Conservation (phyloP, 148 eudicot species). For the Rhododendron molle region DNA sequence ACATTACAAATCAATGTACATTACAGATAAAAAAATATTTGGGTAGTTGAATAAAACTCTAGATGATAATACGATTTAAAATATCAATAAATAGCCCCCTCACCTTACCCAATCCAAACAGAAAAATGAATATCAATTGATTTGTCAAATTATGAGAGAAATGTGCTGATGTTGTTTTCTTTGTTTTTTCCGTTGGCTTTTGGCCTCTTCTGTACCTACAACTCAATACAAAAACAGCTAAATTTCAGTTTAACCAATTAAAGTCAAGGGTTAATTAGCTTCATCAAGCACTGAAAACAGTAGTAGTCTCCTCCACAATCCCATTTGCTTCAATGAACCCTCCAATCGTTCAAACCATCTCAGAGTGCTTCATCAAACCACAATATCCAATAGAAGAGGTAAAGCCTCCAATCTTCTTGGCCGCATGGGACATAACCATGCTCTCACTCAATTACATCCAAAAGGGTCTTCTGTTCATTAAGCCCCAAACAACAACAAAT, state of each 20-base stretch:
- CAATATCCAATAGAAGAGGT: not conserved
- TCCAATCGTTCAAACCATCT: not conserved
- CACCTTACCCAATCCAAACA: too few relatives aligned
- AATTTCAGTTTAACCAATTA: not conserved
- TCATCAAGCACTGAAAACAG: not conserved
- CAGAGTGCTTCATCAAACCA: not conserved
- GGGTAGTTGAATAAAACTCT: not conserved
- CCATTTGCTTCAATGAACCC: not conserved
- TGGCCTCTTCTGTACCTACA: not conserved
- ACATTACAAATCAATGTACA: not conserved
- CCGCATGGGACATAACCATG: constrained; percentile 25
- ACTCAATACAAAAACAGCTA: not conserved
- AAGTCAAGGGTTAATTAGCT: not conserved
- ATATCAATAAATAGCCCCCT: too few relatives aligned
- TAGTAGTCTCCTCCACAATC: not conserved
- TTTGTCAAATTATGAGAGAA: too few relatives aligned
- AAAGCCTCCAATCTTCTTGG: constrained; percentile 15
- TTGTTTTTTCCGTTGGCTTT: not conserved
- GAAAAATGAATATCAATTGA: too few relatives aligned
- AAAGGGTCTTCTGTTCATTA: constrained; percentile 28
- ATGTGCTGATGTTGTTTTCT: too few relatives aligned
- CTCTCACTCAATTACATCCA: constrained; percentile 29
- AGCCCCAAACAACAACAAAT: constrained; percentile 4
- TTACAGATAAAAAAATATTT: too few relatives aligned
- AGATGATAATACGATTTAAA: too few relatives aligned